phyloP scores from a whole-genome alignment of 2,329 filamentous ascomycete genomes.

The Verticillium albo-atrum region DNA sequence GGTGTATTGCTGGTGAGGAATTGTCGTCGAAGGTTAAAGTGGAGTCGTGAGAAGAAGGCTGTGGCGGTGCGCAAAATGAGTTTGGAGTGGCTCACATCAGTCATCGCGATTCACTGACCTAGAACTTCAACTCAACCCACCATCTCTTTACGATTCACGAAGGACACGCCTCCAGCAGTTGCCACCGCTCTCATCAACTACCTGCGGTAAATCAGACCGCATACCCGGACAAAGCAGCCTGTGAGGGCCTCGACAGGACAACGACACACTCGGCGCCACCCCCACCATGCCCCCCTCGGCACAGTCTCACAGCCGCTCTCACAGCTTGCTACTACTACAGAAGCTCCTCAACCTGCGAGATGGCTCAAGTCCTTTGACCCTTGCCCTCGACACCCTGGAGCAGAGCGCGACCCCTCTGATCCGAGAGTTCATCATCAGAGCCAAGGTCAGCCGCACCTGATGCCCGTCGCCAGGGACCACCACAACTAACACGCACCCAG shows the following conservation, averaged over 20 bases:
- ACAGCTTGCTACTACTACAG: slow-evolving; percentile 78
- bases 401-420: slow-evolving; percentile 70
- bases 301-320: slow-evolving; percentile 70
- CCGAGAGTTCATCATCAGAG: slow-evolving; percentile 69
- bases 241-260: neutral
- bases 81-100: neutral
- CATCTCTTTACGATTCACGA: too few relatives aligned
- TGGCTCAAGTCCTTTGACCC: slow-evolving; percentile 77
- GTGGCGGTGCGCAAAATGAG: neutral
- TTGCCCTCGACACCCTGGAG: slow-evolving; percentile 81
- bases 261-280: neutral
- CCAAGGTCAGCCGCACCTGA: slow-evolving; percentile 50
- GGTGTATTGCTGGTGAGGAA: neutral
- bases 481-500: slow-evolving; percentile 25
- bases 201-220: too few relatives aligned
- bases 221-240: too few relatives aligned
- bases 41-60: neutral
- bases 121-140: neutral
- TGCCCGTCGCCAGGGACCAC: neutral
- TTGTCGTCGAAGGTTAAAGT: neutral
- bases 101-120: neutral
- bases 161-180: too few relatives aligned
- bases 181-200: too few relatives aligned
- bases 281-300: slow-evolving; percentile 48
- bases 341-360: slow-evolving; percentile 76